Conservation (phyloP, 2,329 filamentous ascomycete genomes). For the Colletotrichum gloeosporioides region DNA sequence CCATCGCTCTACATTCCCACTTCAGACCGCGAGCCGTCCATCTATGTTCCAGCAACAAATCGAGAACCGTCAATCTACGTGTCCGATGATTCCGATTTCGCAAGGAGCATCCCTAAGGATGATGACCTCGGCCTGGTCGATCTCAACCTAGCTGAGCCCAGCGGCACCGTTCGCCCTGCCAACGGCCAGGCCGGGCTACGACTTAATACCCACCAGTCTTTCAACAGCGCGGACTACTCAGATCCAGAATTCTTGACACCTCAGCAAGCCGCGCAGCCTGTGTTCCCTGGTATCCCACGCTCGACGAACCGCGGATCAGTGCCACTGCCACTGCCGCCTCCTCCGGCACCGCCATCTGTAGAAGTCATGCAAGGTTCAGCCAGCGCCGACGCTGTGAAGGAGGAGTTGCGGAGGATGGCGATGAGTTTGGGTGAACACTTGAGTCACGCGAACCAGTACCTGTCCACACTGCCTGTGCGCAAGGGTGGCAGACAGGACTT, state of each 20-base stretch:
- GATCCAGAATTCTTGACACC: slow-evolving; percentile 28
- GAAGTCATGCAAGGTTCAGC: slow-evolving; percentile 62
- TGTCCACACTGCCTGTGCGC: slow-evolving; percentile 44
- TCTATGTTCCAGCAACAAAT: slow-evolving; percentile 52
- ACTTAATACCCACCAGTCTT: slow-evolving; percentile 17
- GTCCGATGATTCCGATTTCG: slow-evolving; percentile 61
- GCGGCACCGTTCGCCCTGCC: slow-evolving; percentile 11
- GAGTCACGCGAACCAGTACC: slow-evolving; percentile 48
- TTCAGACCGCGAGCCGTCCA: slow-evolving; percentile 58
- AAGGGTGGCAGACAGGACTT: slow-evolving; percentile 31
- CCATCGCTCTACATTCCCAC: slow-evolving; percentile 61
- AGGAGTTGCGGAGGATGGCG: slow-evolving; percentile 55
- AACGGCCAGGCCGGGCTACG: slow-evolving; percentile 6
- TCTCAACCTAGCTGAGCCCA: slow-evolving; percentile 28
- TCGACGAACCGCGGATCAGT: not conserved
- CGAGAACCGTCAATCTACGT: slow-evolving; percentile 67
- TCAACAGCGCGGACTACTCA: slow-evolving; percentile 24
- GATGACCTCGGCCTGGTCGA: slow-evolving; percentile 34
- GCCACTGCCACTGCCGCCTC: slow-evolving; percentile 35
- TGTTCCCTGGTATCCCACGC: slow-evolving; percentile 21
- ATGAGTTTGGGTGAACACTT: slow-evolving; percentile 56
- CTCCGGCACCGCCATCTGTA: slow-evolving; percentile 51
- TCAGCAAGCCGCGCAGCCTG: slow-evolving; percentile 32
- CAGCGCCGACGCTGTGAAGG: slow-evolving; percentile 54
- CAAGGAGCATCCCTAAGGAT: slow-evolving; percentile 33